phyloP scores from a whole-genome alignment of 345 rosid species.

The Linum lewisii region DNA sequence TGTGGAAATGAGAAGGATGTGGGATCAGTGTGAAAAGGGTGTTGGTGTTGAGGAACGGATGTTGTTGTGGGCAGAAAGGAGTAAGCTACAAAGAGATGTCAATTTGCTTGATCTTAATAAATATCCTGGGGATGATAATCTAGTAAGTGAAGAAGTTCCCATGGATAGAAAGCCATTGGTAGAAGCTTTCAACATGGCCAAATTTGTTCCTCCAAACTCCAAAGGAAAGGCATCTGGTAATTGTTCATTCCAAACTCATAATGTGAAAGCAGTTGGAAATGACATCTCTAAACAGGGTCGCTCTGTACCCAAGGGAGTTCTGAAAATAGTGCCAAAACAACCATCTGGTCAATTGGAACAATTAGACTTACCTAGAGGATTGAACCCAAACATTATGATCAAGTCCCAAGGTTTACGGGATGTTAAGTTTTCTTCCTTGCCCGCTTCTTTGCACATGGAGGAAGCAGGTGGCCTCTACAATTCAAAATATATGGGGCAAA shows the following conservation, averaged over 20 bases:
- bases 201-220: constrained; percentile 19
- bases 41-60: constrained; percentile 29
- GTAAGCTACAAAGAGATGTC: constrained; percentile 19
- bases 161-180: constrained; percentile 20
- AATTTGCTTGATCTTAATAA: constrained; percentile 47
- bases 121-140: constrained; percentile 34
- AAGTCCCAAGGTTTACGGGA: constrained; percentile 22
- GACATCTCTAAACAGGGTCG: constrained; percentile 19
- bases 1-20: constrained; percentile 33
- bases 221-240: constrained; percentile 24
- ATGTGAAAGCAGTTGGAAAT: constrained; percentile 18
- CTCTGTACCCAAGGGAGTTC: constrained; percentile 41
- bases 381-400: constrained; percentile 12
- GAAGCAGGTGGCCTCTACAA: constrained; percentile 19
- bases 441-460: constrained; percentile 20
- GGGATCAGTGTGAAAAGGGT: constrained; percentile 30
- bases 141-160: constrained; percentile 22
- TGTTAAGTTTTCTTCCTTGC: constrained; percentile 18
- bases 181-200: constrained; percentile 23
- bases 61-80: constrained; percentile 35
- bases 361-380: constrained; percentile 23
- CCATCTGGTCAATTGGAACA: constrained; percentile 24
- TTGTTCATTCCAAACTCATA: constrained; percentile 20
- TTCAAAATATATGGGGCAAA: constrained; percentile 21
- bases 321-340: constrained; percentile 42